Conservation (phyloP, 2,329 filamentous ascomycete species). For the Mycosphaerella sp. region DNA sequence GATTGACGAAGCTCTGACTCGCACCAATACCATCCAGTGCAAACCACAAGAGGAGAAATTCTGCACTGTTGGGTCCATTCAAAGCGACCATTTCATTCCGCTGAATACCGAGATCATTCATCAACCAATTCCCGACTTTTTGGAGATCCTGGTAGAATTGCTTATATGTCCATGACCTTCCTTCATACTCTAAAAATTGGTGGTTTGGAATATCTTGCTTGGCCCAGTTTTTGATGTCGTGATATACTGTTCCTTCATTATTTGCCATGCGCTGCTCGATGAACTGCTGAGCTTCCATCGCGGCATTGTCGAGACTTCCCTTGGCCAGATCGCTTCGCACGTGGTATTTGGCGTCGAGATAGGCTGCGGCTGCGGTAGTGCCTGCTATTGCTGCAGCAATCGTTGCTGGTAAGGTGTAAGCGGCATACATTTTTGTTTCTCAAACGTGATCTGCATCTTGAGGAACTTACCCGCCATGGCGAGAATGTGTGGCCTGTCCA, state of each 20-base stretch:
- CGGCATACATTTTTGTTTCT: no score
- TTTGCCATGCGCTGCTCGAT: conserved; percentile 18
- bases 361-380: conserved; percentile 38
- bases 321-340: conserved; percentile 53
- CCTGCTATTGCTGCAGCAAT: conserved; percentile 23
- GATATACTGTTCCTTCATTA: conserved; percentile 24
- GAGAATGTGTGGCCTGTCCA: no score
- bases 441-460: no score
- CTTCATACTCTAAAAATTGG: conserved; percentile 27
- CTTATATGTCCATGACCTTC: conserved; percentile 59
- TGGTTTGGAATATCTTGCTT: conserved; percentile 19
- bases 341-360: conserved; percentile 64
- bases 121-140: conserved; percentile 68
- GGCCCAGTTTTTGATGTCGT: conserved; percentile 25
- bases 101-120: conserved; percentile 45
- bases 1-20: conserved; percentile 31
- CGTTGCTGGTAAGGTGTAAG: no score
- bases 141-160: conserved; percentile 63
- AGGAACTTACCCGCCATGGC: no score
- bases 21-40: conserved; percentile 55
- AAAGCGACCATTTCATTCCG: conserved; percentile 32
- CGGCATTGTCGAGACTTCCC: conserved; percentile 21
- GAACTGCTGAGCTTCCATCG: conserved; percentile 21
- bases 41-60: conserved; percentile 32
- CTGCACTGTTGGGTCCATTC: conserved; percentile 32